Percentiles rank a stretch among this genome's conserved stretches.
Evolutionary conservation across 345 rosid species (phyloP).

Genomic region (Excoecaria cochinchinensis): DNA sequence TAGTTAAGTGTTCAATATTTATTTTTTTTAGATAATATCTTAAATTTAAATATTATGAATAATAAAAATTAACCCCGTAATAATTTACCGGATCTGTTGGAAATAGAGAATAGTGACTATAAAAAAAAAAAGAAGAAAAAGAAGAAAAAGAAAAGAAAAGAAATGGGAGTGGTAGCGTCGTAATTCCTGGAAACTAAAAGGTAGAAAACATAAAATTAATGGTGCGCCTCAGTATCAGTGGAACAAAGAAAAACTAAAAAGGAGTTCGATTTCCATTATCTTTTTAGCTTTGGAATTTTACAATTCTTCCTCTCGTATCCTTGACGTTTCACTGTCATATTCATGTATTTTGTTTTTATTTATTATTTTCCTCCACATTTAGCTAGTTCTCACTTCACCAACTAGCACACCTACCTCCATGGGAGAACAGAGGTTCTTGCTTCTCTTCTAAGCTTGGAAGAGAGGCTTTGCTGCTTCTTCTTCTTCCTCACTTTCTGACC

Average conservation of each 20-base stretch:
- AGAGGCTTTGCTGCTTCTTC: not conserved
- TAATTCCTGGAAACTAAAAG: not conserved
- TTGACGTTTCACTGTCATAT: not conserved
- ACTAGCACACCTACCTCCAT: slow-evolving; percentile 8
- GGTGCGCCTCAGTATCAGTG: slow-evolving; percentile 8
- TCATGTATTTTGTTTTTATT: not conserved
- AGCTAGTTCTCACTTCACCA: slow-evolving; percentile 1
- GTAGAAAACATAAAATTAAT: not conserved
- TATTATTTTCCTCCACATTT: not conserved
- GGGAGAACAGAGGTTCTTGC: slow-evolving; percentile 2
- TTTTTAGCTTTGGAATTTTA: slow-evolving; percentile 11
- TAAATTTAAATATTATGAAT: too few relatives aligned
- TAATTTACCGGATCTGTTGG: too few relatives aligned
- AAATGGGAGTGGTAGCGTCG: not conserved
- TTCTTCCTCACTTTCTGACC: not conserved
- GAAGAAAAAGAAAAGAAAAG: too few relatives aligned
- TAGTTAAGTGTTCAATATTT: too few relatives aligned
- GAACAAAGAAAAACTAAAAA: not conserved
- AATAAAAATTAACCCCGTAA: too few relatives aligned
- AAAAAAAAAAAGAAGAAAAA: too few relatives aligned
- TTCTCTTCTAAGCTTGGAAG: slow-evolving; percentile 4
- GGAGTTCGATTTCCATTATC: not conserved
- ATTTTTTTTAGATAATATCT: too few relatives aligned
- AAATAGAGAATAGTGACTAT: too few relatives aligned
- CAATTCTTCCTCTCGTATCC: slow-evolving; percentile 5